Evolutionary conservation across 176 grass and related monocot species (phyloP).

Genomic region (Lolium rigidum): DNA sequence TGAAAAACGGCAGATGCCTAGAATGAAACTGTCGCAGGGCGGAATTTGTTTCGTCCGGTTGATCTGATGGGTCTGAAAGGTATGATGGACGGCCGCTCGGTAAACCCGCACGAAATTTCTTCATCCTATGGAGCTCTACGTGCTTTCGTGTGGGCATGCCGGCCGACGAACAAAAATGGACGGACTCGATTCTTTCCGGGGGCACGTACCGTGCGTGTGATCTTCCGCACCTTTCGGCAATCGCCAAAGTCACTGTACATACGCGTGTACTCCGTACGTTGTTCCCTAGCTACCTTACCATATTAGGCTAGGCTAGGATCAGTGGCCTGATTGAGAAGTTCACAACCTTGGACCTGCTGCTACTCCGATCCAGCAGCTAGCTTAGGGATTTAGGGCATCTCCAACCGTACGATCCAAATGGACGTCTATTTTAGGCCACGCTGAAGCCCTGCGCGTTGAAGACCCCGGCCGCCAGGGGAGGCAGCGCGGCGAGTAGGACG

Average conservation of each 20-base stretch:
- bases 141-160: too few relatives aligned
- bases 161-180: background rate
- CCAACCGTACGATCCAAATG: too few relatives aligned
- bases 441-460: too few relatives aligned
- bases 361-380: too few relatives aligned
- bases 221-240: too few relatives aligned
- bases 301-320: background rate
- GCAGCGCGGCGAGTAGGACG: slow-evolving; percentile 34
- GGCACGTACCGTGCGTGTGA: background rate
- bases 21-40: background rate
- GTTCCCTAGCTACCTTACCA: background rate
- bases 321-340: background rate
- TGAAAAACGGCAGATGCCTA: background rate
- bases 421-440: too few relatives aligned
- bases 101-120: slow-evolving; percentile 6
- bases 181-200: background rate
- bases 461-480: slow-evolving; percentile 42
- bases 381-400: too few relatives aligned
- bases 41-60: background rate
- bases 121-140: too few relatives aligned
- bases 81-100: background rate
- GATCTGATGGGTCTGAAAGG: background rate
- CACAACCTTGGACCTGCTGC: background rate
- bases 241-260: background rate
- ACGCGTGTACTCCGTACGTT: background rate